Percentiles rank a stretch among this genome's conserved stretches.
Evolutionary conservation across 768 basidiomycete species (phyloP).

Genomic region (Termitomyces sp.): DNA sequence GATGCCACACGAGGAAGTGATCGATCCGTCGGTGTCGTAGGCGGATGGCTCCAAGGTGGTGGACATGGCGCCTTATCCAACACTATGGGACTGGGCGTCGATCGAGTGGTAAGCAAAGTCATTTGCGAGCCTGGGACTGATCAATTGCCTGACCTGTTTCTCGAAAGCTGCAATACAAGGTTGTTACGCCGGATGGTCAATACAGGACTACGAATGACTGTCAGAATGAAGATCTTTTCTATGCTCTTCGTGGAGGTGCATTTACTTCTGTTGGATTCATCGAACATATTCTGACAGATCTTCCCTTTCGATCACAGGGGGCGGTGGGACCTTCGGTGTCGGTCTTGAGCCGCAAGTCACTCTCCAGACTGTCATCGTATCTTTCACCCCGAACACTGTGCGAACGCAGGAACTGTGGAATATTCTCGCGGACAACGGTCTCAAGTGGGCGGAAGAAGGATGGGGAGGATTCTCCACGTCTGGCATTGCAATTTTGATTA

Average conservation of each 20-base stretch:
- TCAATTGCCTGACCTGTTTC: not conserved
- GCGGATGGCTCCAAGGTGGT: slow-evolving; percentile 45
- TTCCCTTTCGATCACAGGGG: slow-evolving; percentile 22
- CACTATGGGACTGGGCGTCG: slow-evolving; percentile 43
- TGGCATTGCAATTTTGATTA: slow-evolving; percentile 40
- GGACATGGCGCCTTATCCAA: slow-evolving; percentile 43
- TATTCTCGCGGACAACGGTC: slow-evolving; percentile 34
- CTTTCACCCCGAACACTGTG: slow-evolving; percentile 24
- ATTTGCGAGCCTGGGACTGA: no score
- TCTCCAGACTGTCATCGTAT: slow-evolving; percentile 34
- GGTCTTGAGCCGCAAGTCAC: slow-evolving; percentile 35
- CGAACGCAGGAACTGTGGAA: slow-evolving; percentile 32
- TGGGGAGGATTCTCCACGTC: slow-evolving; percentile 45
- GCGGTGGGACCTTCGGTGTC: slow-evolving; percentile 47
- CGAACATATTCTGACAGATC: not conserved
- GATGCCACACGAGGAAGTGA: slow-evolving; percentile 27
- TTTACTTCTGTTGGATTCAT: not conserved
- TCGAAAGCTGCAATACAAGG: slow-evolving; percentile 42
- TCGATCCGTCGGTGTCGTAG: slow-evolving; percentile 37
- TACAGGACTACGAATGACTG: slow-evolving; percentile 43
- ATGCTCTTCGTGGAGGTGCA: slow-evolving; percentile 46
- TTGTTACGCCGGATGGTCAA: slow-evolving; percentile 52
- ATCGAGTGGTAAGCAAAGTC: slow-evolving; percentile 35
- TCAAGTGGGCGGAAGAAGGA: slow-evolving; percentile 42
- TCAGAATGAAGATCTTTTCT: slow-evolving; percentile 52